Evolutionary conservation across 345 rosid genomes (phyloP), one percentile per base, ranked within the genome.

Genomic region (Melaleuca alternifolia): DNA sequence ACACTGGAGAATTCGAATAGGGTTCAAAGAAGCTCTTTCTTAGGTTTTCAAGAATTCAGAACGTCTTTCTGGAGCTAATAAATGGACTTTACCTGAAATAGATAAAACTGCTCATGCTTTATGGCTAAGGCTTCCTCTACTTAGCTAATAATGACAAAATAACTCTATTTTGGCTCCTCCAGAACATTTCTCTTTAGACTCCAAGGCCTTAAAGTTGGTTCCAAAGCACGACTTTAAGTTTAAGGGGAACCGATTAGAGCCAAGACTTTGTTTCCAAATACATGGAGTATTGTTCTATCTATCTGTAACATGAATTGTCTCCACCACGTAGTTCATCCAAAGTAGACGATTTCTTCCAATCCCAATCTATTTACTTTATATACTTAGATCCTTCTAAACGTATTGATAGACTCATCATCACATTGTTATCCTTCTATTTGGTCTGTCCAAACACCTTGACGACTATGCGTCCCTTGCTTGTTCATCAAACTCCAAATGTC

Each of bases 251-350:
- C 33, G 24, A 59, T n/a, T 59, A 59, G 71, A 59, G 16, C 4
- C n/a, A 59, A 0, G n/a, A n/a, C 13, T 6, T 13, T n/a, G 10
- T 6, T 0, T 6, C 14, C 33, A n/a, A 0, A 2, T n/a, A 28
- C 0, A 0, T 12, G 11, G 53, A 3, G 14, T 51, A 51, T 51
- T 51, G 53, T 51, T 13, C 53, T 12, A 12, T 51, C 6, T 1
- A 15, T 59, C 4, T 59, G 3, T 6, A n/a, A 16, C 2, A 6
- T 59, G 71, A 59, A n/a, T 0, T n/a, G n/a, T n/a, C 1, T n/a
- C 33, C 13, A 59, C 14, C 37, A 5, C 1, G 8, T 1, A 1
- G 6, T 59, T 4, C n/a, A n/a, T n/a, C 2, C 0, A 59, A 7
- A 12, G 8, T 59, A 5, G 16, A 59, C 2, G 4, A 59, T 2